These are phyloP conservation scores for Penstemon davidsonii DNA, from an alignment of 257 asterid species.

Conservation along the genomic window DNA sequence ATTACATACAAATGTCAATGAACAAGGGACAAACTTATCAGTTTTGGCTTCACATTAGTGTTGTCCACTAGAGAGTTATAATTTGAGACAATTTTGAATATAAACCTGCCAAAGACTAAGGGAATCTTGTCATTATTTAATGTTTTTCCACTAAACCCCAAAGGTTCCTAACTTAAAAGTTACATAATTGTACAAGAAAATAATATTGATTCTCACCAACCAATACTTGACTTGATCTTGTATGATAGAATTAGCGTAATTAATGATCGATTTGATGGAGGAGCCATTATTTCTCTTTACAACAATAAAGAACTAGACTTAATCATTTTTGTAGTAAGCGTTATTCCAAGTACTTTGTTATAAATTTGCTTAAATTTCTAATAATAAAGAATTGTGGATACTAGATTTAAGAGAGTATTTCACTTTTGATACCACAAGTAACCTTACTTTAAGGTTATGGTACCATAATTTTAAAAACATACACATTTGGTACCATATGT, in stretches of 20 bases:
- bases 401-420: no score
- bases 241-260: not conserved
- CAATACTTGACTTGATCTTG: not conserved
- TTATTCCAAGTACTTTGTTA: not conserved
- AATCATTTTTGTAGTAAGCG: constrained; percentile 16
- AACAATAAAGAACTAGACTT: constrained; percentile 26
- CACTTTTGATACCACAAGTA: no score
- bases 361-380: not conserved
- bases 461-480: no score
- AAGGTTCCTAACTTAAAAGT: constrained; percentile 1
- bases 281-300: constrained; percentile 20
- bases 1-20: constrained; percentile 30
- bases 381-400: constrained; percentile 4
- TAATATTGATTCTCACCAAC: constrained; percentile 4
- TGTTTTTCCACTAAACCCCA: constrained; percentile 4
- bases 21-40: constrained; percentile 25
- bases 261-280: not conserved
- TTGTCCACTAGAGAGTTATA: constrained; percentile 14
- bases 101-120: constrained; percentile 1
- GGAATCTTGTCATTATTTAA: not conserved
- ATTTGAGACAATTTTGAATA: constrained; percentile 4
- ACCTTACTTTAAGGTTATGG: no score
- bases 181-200: not conserved
- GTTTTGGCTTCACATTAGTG: constrained; percentile 18
- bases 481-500: no score